These are phyloP conservation scores for Solanum virginianum DNA, from an alignment of 257 asterid species.

Conservation along the genomic window DNA sequence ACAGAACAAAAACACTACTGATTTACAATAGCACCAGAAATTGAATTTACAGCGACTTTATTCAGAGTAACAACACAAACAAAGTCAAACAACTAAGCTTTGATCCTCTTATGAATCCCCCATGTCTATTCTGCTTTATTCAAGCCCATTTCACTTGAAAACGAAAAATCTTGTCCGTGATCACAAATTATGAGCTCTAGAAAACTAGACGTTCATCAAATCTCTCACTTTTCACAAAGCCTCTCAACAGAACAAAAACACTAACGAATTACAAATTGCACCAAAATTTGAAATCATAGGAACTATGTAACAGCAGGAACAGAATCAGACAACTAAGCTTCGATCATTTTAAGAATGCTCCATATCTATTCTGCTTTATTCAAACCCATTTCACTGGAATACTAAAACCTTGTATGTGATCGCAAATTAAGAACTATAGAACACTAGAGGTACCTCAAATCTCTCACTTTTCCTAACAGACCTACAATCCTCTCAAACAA, in stretches of 20 bases:
- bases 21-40: neutral
- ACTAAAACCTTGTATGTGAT: neutral
- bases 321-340: neutral
- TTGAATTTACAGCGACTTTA: conserved; percentile 60
- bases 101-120: neutral
- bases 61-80: conserved; percentile 93
- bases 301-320: neutral
- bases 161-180: no score
- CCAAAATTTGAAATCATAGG: neutral
- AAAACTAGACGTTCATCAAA: neutral
- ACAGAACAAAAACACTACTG: neutral
- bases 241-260: neutral
- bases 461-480: neutral
- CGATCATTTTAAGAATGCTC: neutral
- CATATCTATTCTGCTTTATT: neutral
- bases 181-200: neutral
- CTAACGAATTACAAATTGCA: neutral
- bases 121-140: neutral
- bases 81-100: conserved; percentile 24
- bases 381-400: neutral
- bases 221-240: neutral
- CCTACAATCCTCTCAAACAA: neutral
- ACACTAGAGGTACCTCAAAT: neutral
- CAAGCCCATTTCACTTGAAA: neutral
- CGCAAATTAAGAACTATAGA: neutral